Conservation (phyloP, 805 yeast genomes). For the Saturnispora zaruensis region DNA sequence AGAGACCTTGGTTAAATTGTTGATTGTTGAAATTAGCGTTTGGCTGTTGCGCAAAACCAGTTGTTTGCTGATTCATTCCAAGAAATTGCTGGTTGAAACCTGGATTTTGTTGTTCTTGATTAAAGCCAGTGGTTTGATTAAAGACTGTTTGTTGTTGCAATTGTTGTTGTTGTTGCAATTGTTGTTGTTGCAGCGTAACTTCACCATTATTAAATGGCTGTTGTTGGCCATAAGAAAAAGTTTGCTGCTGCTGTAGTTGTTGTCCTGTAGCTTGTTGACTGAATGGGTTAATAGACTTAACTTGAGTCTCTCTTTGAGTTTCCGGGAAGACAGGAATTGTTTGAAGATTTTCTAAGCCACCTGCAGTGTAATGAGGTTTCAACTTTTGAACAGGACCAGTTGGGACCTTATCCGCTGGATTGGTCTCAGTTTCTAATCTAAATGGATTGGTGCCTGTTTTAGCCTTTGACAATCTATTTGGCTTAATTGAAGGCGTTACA, state of each 20-base stretch:
- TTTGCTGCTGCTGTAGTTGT: conserved; percentile 10
- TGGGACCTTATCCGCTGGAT: conserved; percentile 19
- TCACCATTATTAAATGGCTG: conserved; percentile 4
- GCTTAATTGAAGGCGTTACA: conserved; percentile 8
- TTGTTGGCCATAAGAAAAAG: conserved; percentile 12
- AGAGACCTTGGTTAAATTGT: conserved; percentile 6
- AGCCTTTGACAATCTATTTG: conserved; percentile 8
- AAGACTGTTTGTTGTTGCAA: background rate
- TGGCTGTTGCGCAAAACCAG: background rate
- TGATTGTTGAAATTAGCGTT: background rate
- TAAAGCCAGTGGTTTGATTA: conserved; percentile 12
- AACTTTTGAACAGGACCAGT: conserved; percentile 18
- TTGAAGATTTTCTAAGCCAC: conserved; percentile 60
- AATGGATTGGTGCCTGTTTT: conserved; percentile 57
- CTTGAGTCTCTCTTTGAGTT: conserved; percentile 29
- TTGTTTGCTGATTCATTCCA: conserved; percentile 7
- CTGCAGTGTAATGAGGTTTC: conserved; percentile 50
- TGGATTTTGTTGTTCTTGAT: conserved; percentile 10
- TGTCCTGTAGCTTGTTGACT: background rate
- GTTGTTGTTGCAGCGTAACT: conserved; percentile 7
- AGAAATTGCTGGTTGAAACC: background rate
- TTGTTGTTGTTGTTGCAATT: background rate
- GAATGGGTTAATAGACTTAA: conserved; percentile 3
- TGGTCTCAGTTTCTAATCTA: conserved; percentile 22
- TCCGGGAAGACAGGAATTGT: conserved; percentile 65